Evolutionary conservation across 768 basidiomycete species (phyloP).

Genomic region (Leccinum uliginosum): DNA sequence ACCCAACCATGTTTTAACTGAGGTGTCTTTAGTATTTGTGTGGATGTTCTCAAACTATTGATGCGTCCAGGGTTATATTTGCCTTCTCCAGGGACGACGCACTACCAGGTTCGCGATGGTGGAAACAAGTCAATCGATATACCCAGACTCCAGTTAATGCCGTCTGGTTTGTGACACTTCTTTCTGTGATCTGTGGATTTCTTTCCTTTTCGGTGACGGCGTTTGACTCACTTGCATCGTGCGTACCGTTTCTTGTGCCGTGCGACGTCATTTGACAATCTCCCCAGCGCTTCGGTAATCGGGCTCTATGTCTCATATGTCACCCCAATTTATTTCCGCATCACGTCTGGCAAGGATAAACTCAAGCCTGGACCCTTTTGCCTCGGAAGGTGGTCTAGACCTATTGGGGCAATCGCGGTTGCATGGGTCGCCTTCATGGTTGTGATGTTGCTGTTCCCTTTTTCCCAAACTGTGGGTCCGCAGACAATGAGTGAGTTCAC

Average conservation of each 20-base stretch:
- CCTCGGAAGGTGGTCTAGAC: constrained; percentile 28
- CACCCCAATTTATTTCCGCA: constrained; percentile 34
- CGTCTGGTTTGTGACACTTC: constrained; percentile 36
- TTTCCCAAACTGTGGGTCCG: constrained; percentile 14
- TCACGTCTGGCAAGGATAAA: constrained; percentile 31
- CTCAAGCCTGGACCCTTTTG: constrained; percentile 34
- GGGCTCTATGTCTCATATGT: constrained; percentile 37
- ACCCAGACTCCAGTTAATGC: constrained; percentile 37
- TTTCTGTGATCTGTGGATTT: constrained; percentile 29
- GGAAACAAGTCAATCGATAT: constrained; percentile 31
- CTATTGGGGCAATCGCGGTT: constrained; percentile 28
- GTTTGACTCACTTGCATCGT: constrained; percentile 35
- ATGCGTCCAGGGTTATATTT: constrained; percentile 45
- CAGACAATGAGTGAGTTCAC: constrained; percentile 32
- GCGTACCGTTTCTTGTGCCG: background rate
- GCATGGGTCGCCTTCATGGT: constrained; percentile 33
- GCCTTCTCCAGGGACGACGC: constrained; percentile 39
- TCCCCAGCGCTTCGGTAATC: constrained; percentile 28
- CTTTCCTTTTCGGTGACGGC: constrained; percentile 33
- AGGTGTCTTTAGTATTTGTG: constrained; percentile 32
- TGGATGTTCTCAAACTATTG: constrained; percentile 43
- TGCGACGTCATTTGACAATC: background rate
- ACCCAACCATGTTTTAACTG: background rate
- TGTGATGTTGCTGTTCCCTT: constrained; percentile 33
- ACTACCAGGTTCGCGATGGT: constrained; percentile 35